Evolutionary conservation across 1,284 basidiomycete genomes (phyloP).

Genomic region (Xerocomus amazonicus): DNA sequence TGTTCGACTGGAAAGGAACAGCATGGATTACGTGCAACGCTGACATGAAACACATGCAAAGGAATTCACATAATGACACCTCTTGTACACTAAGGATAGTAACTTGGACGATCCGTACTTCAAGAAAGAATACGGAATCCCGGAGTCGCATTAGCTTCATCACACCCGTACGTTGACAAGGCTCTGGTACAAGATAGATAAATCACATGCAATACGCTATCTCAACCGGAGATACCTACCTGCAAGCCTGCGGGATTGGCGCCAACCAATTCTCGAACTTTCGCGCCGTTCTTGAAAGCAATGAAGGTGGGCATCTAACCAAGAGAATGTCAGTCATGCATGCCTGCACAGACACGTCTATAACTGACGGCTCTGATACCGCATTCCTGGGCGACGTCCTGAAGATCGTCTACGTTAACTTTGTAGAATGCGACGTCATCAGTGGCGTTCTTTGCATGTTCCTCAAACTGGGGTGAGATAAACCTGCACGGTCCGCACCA

Average conservation of each 20-base stretch:
- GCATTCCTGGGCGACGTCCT: neutral
- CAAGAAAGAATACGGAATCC: too few relatives aligned
- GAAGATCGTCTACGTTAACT: neutral
- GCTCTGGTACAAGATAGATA: too few relatives aligned
- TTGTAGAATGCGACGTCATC: neutral
- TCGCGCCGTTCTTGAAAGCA: constrained; percentile 12
- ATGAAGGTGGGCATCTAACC: constrained; percentile 17
- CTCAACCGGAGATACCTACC: neutral
- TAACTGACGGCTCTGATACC: neutral
- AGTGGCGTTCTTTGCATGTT: neutral
- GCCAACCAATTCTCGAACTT: neutral
- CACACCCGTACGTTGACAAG: too few relatives aligned
- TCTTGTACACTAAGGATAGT: too few relatives aligned
- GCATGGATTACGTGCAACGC: too few relatives aligned
- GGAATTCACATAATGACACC: too few relatives aligned
- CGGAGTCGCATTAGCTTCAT: too few relatives aligned
- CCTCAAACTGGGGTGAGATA: neutral
- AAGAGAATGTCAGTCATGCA: neutral
- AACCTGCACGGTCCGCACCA: constrained; percentile 1
- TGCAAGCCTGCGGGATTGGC: neutral
- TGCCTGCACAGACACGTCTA: too few relatives aligned
- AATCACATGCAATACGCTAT: neutral
- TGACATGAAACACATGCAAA: too few relatives aligned
- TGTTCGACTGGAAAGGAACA: too few relatives aligned
- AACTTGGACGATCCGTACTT: too few relatives aligned